Conservation (phyloP, 1,139 yeast genomes). For the Magnusiomyces clavatus region DNA sequence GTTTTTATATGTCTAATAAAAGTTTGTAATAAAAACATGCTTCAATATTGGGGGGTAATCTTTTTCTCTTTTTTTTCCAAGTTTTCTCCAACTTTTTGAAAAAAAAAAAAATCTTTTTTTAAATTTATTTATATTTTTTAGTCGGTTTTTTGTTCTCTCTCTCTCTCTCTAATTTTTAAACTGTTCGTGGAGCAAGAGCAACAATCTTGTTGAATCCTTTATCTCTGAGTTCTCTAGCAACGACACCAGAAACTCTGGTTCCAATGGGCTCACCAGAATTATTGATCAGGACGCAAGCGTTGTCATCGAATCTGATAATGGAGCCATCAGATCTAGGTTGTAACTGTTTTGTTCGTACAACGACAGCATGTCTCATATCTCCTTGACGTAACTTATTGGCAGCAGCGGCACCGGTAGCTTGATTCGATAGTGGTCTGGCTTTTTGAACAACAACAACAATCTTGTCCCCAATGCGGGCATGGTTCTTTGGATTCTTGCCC, state of each 20-base stretch:
- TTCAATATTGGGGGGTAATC: too few relatives aligned
- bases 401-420: constrained; percentile 30
- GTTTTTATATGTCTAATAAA: too few relatives aligned
- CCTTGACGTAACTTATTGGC: constrained; percentile 86
- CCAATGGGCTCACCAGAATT: constrained; percentile 93
- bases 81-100: not conserved
- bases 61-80: not conserved
- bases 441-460: constrained; percentile 92
- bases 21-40: too few relatives aligned
- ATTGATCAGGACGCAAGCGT: constrained; percentile 91
- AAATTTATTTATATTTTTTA: not conserved
- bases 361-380: constrained; percentile 91
- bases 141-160: not conserved
- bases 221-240: constrained; percentile 84
- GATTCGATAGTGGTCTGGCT: constrained; percentile 71
- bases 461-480: constrained; percentile 71
- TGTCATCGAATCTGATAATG: constrained; percentile 82
- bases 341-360: constrained; percentile 87
- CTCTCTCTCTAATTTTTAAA: constrained; percentile 31
- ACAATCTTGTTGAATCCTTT: constrained; percentile 81
- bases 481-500: constrained; percentile 77
- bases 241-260: constrained; percentile 85
- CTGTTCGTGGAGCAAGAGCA: constrained; percentile 83
- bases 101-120: not conserved
- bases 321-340: constrained; percentile 84